These are phyloP conservation scores for Myriosclerotinia scirpicola DNA, from an alignment of 2,329 filamentous ascomycete genomes.

Conservation along the genomic window DNA sequence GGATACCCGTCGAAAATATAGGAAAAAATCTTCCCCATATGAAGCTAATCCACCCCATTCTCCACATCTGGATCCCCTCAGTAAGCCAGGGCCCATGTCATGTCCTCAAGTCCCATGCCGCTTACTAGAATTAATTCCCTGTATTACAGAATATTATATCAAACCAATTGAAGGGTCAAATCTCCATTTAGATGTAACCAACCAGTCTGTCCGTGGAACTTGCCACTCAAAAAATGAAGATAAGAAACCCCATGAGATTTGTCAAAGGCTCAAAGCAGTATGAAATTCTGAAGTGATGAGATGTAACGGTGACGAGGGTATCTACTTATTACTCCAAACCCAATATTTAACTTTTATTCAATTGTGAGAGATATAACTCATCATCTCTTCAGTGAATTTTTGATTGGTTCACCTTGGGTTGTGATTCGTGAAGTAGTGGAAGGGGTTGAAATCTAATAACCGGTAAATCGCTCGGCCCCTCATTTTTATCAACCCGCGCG, in stretches of 20 bases:
- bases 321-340: neutral
- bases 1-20: constrained; percentile 1
- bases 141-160: too few species aligned
- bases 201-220: neutral
- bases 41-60: constrained; percentile 1
- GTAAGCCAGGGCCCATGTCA: neutral
- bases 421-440: neutral
- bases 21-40: constrained; percentile 4
- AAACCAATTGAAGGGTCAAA: neutral
- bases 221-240: neutral
- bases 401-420: neutral
- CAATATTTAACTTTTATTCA: too few species aligned
- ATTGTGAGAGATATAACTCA: too few species aligned
- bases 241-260: neutral
- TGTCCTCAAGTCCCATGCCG: neutral
- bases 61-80: neutral
- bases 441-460: neutral
- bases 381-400: too few species aligned
- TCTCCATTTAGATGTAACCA: neutral
- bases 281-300: neutral
- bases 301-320: neutral
- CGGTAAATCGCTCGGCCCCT: too few species aligned
- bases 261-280: constrained; percentile 13
- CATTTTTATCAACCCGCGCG: too few species aligned
- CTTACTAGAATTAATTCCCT: neutral